A percentile compares a stretch with the other conserved stretches of the same genome.
Conservation (phyloP, 2,329 filamentous ascomycete species). For the Colletotrichum costaricense region DNA sequence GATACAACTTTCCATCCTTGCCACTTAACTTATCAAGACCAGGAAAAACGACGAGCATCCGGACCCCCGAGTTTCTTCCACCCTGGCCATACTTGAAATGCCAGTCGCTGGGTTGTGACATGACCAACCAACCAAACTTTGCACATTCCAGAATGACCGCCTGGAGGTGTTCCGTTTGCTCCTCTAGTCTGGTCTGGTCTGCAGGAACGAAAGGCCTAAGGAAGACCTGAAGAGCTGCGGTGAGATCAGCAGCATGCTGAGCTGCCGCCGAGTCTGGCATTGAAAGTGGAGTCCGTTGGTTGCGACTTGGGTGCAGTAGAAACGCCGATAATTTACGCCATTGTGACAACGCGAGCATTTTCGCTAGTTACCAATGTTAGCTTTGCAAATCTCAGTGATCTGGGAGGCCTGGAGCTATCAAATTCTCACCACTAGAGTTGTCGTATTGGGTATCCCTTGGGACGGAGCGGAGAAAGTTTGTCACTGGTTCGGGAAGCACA, state of each 20-base stretch:
- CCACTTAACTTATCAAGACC: conserved; percentile 44
- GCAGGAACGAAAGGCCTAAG: conserved; percentile 46
- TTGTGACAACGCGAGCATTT: conserved; percentile 48
- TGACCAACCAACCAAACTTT: conserved; percentile 53
- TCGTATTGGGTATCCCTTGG: conserved; percentile 40
- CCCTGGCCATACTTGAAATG: conserved; percentile 41
- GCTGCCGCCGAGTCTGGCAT: conserved; percentile 43
- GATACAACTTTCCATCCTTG: conserved; percentile 40
- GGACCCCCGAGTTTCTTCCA: background rate
- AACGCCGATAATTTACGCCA: conserved; percentile 57
- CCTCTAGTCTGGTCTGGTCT: conserved; percentile 40
- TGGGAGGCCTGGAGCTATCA: background rate
- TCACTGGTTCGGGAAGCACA: conserved; percentile 49
- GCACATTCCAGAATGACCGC: conserved; percentile 53
- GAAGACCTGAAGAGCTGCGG: conserved; percentile 47
- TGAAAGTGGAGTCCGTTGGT: conserved; percentile 48
- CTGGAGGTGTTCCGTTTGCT: conserved; percentile 52
- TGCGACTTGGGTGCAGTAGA: conserved; percentile 52
- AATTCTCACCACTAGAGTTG: conserved; percentile 44
- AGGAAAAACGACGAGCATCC: conserved; percentile 41
- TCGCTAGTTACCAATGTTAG: conserved; percentile 35
- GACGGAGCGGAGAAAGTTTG: conserved; percentile 44
- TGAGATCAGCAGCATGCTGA: conserved; percentile 46
- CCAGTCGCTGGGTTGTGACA: conserved; percentile 56
- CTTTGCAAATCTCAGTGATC: background rate